Base-by-base conservation (phyloP, 176 grass and related monocot genomes). In the Olyra latifolia region DNA sequence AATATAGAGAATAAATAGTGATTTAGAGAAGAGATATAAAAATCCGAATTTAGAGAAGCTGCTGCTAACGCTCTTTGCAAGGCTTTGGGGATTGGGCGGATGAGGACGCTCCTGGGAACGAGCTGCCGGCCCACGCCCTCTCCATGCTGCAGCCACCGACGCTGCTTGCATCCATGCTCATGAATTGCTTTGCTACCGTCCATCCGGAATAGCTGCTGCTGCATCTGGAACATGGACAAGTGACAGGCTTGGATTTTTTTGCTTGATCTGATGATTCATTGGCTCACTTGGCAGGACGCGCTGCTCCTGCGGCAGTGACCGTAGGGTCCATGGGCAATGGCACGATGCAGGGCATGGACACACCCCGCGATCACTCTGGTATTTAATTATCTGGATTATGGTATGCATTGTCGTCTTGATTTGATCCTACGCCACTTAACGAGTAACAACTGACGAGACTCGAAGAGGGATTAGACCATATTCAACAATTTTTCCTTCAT, bases 101-200 rank as follows among this genome's bases (percentile, higher is more conserved):
- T 77, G 69, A 84, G 81, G 65, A 38, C 71, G 82, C 13, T 42
- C 71, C 82, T 72, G 71, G 64, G n/a, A 49, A 65, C 22, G 16
- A 50, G 71, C 54, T 64, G 42, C 87, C 87, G 70, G 48, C 82
- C 82, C 82, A 89, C 56, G 46, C 48, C 28, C 41, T 72, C 2
- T 41, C 38, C 38, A 44, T 76, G 78, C 66, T 66, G 78, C 78
- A 30, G 59, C 82, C 38, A 87, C 80, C 47, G 46, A 55, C 85
- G 22, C 56, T 67, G 20, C 6, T 32, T 54, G 55, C 71, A 63
- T 40, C 62, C 46, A 41, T 49, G 78, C 8, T 49, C 76, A 56
- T 84, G 38, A 55, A 38, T 45, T 52, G 55, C 48, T 43, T 27
- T 7, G 25, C 16, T 42, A 52, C 7, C 70, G 45, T 2, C 63